Conservation (phyloP, 2,329 filamentous ascomycete genomes). For the Zasmidium cellare region DNA sequence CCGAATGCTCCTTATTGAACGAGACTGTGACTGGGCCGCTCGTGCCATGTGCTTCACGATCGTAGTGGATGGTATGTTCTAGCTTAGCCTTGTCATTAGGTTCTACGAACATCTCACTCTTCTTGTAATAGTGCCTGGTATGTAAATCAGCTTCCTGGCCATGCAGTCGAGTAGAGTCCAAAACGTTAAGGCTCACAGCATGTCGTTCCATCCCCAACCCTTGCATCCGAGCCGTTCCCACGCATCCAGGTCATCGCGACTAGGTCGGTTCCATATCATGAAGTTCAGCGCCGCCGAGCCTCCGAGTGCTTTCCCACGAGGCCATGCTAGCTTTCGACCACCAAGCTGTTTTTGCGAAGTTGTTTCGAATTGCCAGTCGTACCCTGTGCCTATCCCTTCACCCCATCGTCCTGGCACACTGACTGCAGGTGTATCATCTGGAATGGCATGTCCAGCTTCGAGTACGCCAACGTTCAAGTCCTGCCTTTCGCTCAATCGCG, state of each 20-base stretch:
- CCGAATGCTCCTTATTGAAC: conserved; percentile 11
- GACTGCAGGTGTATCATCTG: conserved; percentile 3
- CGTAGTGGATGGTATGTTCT: conserved; percentile 1
- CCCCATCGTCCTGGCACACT: conserved; percentile 11
- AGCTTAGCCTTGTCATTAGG: conserved; percentile 7
- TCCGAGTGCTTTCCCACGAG: conserved; percentile 3
- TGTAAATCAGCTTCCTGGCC: conserved; percentile 7
- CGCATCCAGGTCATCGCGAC: neutral
- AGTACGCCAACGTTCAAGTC: conserved; percentile 33
- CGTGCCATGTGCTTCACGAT: conserved; percentile 1
- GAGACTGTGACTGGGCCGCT: conserved; percentile 11
- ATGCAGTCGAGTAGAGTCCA: no score
- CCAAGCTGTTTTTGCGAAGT: conserved; percentile 4
- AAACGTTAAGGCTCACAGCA: no score
- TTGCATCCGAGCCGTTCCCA: conserved; percentile 27
- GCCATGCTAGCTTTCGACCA: neutral
- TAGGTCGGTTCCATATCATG: conserved; percentile 6
- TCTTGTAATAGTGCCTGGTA: conserved; percentile 16
- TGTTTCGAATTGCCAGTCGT: conserved; percentile 14
- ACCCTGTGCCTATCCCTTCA: conserved; percentile 9
- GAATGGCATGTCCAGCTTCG: conserved; percentile 28
- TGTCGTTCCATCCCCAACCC: conserved; percentile 42
- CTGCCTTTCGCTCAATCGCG: conserved; percentile 28
- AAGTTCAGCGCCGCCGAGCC: conserved; percentile 6
- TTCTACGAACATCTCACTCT: conserved; percentile 15